Conservation (phyloP, 23 red algal species). For the Gracilaria gracilis region DNA sequence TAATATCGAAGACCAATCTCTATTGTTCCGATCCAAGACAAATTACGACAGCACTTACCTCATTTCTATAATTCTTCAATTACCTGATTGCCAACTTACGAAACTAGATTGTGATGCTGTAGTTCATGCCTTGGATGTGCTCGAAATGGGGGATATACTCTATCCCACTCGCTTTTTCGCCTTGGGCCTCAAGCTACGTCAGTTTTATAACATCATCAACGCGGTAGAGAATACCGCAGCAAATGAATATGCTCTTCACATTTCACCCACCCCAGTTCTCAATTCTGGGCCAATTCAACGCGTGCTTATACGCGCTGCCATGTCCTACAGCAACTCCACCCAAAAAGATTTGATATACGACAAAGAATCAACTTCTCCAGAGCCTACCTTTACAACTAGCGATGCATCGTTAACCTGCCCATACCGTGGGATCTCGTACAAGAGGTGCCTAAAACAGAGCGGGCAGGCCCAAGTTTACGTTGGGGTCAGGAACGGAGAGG, state of each 20-base stretch:
- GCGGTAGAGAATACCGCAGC: neutral
- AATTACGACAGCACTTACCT: neutral
- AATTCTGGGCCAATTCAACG: constrained; percentile 24
- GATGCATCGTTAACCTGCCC: constrained; percentile 5
- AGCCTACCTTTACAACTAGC: neutral
- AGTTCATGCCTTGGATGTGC: constrained; percentile 30
- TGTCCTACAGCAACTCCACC: neutral
- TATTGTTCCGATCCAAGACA: constrained; percentile 28
- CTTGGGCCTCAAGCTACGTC: constrained; percentile 8
- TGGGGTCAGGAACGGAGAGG: constrained; percentile 2
- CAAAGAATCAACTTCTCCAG: neutral
- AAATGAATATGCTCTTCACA: neutral
- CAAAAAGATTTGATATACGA: neutral
- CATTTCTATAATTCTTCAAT: constrained; percentile 35
- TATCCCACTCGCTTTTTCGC: constrained; percentile 29
- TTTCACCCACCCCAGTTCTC: constrained; percentile 14
- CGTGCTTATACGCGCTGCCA: constrained; percentile 6
- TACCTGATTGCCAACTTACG: neutral
- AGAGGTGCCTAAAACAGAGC: constrained; percentile 34
- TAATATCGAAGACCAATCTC: constrained; percentile 1
- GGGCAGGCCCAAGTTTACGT: constrained; percentile 60
- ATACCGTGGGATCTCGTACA: constrained; percentile 41
- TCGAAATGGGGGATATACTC: constrained; percentile 56
- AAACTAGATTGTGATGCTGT: constrained; percentile 60
- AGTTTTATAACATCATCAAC: neutral